Evolutionary conservation across 371 early-diverging fungal genomes (phyloP).

Genomic region (Circinella umbellata): DNA sequence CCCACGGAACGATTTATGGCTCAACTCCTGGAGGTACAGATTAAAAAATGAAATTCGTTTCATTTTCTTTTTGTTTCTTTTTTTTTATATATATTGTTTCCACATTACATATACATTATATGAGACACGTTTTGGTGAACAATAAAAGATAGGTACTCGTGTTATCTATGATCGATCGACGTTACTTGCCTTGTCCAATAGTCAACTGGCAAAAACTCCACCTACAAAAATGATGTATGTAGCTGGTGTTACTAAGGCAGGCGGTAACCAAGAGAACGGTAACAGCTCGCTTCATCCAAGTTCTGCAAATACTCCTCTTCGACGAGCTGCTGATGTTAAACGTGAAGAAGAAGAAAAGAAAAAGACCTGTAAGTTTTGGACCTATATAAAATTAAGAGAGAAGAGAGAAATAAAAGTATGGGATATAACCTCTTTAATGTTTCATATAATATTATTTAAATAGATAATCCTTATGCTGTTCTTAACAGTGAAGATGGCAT

Average conservation of each 20-base stretch:
- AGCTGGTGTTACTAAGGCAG: slow-evolving; percentile 64
- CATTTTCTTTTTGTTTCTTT: neutral
- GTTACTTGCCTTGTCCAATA: slow-evolving; percentile 67
- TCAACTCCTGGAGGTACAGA: slow-evolving; percentile 64
- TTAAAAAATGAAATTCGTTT: neutral
- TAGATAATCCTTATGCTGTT: slow-evolving; percentile 50
- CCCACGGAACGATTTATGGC: slow-evolving; percentile 63
- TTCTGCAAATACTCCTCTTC: slow-evolving; percentile 30
- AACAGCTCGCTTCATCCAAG: slow-evolving; percentile 13
- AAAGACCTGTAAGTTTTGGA: slow-evolving; percentile 44
- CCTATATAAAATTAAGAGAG: neutral
- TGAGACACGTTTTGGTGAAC: slow-evolving; percentile 9
- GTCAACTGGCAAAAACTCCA: slow-evolving; percentile 65
- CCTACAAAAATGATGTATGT: slow-evolving; percentile 66
- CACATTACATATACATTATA: neutral
- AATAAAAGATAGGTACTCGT: slow-evolving; percentile 55
- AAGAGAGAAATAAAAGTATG: neutral
- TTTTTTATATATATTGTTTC: slow-evolving; percentile 7
- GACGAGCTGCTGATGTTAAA: slow-evolving; percentile 42
- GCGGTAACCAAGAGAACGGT: slow-evolving; percentile 12
- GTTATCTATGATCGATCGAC: slow-evolving; percentile 71
- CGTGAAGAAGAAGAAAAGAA: slow-evolving; percentile 50
- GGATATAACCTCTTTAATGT: neutral
- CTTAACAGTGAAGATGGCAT: slow-evolving; percentile 32
- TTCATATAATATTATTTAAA: neutral